A percentile compares a stretch with the other conserved stretches of the same genome.
Conservation (phyloP, 1,139 yeast species). For the Hansenula lynferdii region DNA sequence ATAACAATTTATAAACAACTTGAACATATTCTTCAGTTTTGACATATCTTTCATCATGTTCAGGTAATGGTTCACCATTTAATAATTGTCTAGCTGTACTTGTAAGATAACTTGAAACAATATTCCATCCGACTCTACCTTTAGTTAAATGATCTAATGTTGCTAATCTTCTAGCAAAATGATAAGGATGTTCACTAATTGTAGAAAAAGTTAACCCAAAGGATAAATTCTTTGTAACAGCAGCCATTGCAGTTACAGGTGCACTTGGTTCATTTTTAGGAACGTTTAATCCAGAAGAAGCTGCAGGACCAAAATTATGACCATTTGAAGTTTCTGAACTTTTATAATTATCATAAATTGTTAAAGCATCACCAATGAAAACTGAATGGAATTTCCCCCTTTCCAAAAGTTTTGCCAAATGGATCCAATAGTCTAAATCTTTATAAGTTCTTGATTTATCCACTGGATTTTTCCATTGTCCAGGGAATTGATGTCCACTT, state of each 20-base stretch:
- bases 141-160: slow-evolving; percentile 35
- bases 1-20: slow-evolving; percentile 31
- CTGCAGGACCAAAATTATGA: slow-evolving; percentile 28
- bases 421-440: slow-evolving; percentile 38
- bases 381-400: slow-evolving; percentile 35
- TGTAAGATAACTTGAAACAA: slow-evolving; percentile 33
- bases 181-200: slow-evolving; percentile 36
- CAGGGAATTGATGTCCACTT: slow-evolving; percentile 35
- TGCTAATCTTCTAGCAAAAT: slow-evolving; percentile 34
- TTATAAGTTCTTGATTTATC: slow-evolving; percentile 16
- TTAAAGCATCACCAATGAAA: slow-evolving; percentile 38
- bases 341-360: slow-evolving; percentile 32
- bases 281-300: slow-evolving; percentile 31
- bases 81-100: slow-evolving; percentile 31
- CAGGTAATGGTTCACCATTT: slow-evolving; percentile 29
- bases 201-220: slow-evolving; percentile 36
- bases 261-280: slow-evolving; percentile 33
- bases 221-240: slow-evolving; percentile 30
- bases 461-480: slow-evolving; percentile 29
- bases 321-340: slow-evolving; percentile 24
- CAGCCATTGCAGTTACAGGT: slow-evolving; percentile 34
- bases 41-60: slow-evolving; percentile 33
- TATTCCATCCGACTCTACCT: slow-evolving; percentile 38
- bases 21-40: slow-evolving; percentile 33
- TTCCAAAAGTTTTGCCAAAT: slow-evolving; percentile 36